Evolutionary conservation across 176 grass and related monocot genomes (phyloP).

Genomic region (Paspalum notatum): DNA sequence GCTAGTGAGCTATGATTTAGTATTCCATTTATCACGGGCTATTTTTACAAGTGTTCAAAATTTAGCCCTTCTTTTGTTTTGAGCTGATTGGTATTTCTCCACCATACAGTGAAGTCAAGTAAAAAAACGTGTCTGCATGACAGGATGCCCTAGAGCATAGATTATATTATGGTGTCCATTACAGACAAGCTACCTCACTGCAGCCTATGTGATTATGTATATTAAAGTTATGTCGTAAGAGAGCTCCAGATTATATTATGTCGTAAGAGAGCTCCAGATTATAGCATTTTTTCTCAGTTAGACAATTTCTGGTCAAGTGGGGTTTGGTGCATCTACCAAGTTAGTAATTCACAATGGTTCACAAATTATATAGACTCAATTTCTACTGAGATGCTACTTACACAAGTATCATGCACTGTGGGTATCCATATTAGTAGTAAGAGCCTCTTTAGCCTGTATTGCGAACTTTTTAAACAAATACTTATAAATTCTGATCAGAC

Average conservation of each 20-base stretch:
- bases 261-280: background rate
- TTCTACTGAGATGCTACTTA: too few relatives aligned
- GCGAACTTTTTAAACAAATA: too few relatives aligned
- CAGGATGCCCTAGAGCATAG: background rate
- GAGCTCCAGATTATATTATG: too few relatives aligned
- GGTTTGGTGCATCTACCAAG: background rate
- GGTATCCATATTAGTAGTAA: too few relatives aligned
- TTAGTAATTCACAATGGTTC: background rate
- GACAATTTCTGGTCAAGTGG: background rate
- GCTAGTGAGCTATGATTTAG: slow-evolving; percentile 1
- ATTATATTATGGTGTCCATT: background rate
- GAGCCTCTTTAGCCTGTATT: too few relatives aligned
- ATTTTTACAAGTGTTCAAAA: slow-evolving; percentile 5
- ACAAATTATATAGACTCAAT: background rate
- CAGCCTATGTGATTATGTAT: too few relatives aligned
- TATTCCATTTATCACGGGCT: slow-evolving; percentile 3
- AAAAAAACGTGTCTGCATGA: background rate
- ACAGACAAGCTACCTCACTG: background rate
- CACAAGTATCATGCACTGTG: too few relatives aligned
- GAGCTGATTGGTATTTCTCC: background rate
- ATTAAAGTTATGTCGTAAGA: too few relatives aligned
- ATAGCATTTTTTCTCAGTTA: background rate
- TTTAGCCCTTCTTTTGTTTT: background rate
- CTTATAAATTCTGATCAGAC: too few relatives aligned
- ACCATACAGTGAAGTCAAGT: background rate